Conservation (phyloP, 257 asterid genomes). For the Solanum dulcamara region DNA sequence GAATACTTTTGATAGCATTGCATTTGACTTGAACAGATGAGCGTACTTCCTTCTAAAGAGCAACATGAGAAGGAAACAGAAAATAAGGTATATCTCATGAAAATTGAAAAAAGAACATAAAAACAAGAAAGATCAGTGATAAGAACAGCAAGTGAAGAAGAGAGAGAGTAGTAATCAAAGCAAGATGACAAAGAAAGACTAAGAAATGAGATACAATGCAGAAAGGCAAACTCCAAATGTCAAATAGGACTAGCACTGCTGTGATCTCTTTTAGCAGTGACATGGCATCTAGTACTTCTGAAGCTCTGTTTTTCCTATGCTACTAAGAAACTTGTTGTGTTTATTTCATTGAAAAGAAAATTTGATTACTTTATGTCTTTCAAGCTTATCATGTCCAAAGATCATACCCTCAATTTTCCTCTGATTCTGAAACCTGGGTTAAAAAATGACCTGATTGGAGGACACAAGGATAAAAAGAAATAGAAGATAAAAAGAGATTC, state of each 20-base stretch:
- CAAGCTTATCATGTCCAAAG: not conserved
- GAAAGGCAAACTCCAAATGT: not conserved
- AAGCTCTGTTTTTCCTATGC: not conserved
- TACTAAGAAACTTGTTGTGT: not conserved
- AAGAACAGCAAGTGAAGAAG: not conserved
- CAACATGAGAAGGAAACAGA: not conserved
- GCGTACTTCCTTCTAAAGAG: constrained; percentile 17
- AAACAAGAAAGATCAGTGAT: not conserved
- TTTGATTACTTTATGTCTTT: not conserved
- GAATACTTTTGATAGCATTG: constrained; percentile 14
- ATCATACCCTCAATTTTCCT: not conserved
- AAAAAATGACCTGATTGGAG: not conserved
- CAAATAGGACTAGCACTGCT: not conserved
- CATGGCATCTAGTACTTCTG: not conserved
- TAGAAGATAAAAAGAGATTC: not conserved
- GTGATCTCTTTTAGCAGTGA: not conserved
- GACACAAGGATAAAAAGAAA: not conserved
- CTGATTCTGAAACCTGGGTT: not conserved
- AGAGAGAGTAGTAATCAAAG: not conserved
- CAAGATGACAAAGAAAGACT: not conserved
- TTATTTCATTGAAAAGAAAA: not conserved
- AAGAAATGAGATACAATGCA: not conserved
- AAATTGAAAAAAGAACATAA: not conserved
- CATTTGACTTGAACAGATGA: constrained; percentile 11
- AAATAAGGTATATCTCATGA: not conserved